Evolutionary conservation across 2,329 filamentous ascomycete species (phyloP), one percentile per base, ranked within the genome.

Genomic region (Xylaria sp.): DNA sequence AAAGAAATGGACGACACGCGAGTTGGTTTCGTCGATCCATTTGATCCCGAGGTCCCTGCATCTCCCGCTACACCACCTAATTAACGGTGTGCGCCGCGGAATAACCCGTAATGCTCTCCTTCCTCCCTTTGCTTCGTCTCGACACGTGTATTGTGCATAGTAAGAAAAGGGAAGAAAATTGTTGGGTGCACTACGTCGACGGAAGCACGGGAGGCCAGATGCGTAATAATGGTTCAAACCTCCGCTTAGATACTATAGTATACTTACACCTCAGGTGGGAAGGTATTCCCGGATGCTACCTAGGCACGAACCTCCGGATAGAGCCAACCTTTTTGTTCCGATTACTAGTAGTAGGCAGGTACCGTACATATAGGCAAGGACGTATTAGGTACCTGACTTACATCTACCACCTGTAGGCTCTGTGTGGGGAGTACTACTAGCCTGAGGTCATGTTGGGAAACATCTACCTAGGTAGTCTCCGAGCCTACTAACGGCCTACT

Each of bases 251-350:
- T 25, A 41, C 18, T 32, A 7, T n/a, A 20, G 28, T 28, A 28
- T 28, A 28, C 28, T 28, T 15, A 23, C 15, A 44, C 32, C 54
- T 57, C 37, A 28, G 23, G 13, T 46, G 56, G 56, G 56, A 58
- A 58, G 37, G 56, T 58, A 18, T 44, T 58, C 39, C 56, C 56
- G 56, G 56, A 46, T 20, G 39, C 56, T 13, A 58, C 20, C 15
- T 46, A 28, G 28, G 28, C 1, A 28, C 23, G 23, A 25, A 25
- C 23, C 23, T 25, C 23, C 23, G 23, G 23, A 3, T 25, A 28
- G 28, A 28, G 28, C 28, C 55, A 6, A 12, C 13, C 13, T n/a
- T 58, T 46, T 48, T n/a, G 1, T 32, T 46, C 56, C 39, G 56
- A 46, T 58, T 44, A 58, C 56, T 46, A 39, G 56, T 18, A 41